Evolutionary conservation across 768 basidiomycete species (phyloP), one percentile per base, ranked within the genome.

Genomic region (Suillus fuscotomentosus): DNA sequence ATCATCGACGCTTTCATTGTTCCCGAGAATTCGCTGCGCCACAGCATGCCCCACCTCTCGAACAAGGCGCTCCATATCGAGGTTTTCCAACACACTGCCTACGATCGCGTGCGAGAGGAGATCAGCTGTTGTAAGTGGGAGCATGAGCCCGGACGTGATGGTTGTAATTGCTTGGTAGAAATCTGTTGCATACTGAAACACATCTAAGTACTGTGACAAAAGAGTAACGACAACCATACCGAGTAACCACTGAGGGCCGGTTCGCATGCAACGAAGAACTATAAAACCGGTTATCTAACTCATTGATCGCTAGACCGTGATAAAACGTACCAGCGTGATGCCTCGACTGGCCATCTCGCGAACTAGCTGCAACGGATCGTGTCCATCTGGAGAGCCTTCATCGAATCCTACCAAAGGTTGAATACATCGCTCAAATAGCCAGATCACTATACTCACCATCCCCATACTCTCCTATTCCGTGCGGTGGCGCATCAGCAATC

Each of bases 241-340:
- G 90, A 91, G 72, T 97, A 97, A 51, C 94, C 94, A 67, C 93
- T 95, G 65, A 97, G 82, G 6, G 94, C 95, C 63, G 97, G 96
- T 77, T 99, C 97, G 79, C 97, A 99, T 36, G 97, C 97, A n/a
- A 99, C 97, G 75, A 97, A 95, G 80, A 98, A 98, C 95, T 97
- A 75, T 11, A 8, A 65, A 47, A 63, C 50, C 65, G 65, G 47
- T 62, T 31, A 27, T 65, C 43, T 60, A 66, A 17, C 42, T 43
- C 24, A 27, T 42, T 42, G 11, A 17, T 10, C 17, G 6, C 41
- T 31, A 3, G 41, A 55, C 15, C 22, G 10, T 6, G 55, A 36
- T 51, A 63, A 54, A 31, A 60, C 34, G 55, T 59, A 94, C 96
- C 66, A 98, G 78, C 10, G 94, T 94, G 70, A 99, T 98, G 6